Evolutionary conservation across 2,329 filamentous ascomycete species (phyloP).

Genomic region (Mycosphaerelloides madeirae): DNA sequence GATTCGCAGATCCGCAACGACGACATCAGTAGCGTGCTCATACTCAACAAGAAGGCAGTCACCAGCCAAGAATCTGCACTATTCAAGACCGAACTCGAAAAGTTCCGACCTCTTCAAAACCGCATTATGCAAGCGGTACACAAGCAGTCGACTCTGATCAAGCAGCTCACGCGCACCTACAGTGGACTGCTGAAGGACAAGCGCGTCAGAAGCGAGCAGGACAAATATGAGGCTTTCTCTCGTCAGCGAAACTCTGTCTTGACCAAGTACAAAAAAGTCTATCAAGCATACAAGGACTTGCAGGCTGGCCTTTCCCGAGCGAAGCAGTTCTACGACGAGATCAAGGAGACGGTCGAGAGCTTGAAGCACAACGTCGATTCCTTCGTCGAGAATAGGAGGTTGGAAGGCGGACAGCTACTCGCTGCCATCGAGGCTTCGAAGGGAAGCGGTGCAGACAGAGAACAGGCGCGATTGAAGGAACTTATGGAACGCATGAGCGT

Average conservation of each 20-base stretch:
- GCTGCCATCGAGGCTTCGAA: constrained; percentile 80
- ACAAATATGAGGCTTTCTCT: constrained; percentile 85
- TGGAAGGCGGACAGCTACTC: constrained; percentile 85
- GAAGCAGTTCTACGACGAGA: constrained; percentile 90
- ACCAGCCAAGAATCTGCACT: constrained; percentile 86
- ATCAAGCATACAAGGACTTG: constrained; percentile 88
- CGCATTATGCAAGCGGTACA: constrained; percentile 88
- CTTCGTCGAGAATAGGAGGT: constrained; percentile 89
- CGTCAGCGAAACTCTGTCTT: constrained; percentile 76
- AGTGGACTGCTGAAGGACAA: constrained; percentile 88
- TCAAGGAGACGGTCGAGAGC: constrained; percentile 41
- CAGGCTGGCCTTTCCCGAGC: constrained; percentile 80
- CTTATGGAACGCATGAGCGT: constrained; percentile 96
- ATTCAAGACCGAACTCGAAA: constrained; percentile 95
- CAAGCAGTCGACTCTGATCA: constrained; percentile 90
- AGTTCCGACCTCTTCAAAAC: constrained; percentile 89
- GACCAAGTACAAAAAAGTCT: constrained; percentile 82
- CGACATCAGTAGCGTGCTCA: constrained; percentile 94
- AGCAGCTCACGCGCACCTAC: constrained; percentile 84
- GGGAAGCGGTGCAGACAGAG: constrained; percentile 66
- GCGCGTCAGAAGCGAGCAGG: constrained; percentile 87
- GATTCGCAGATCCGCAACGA: constrained; percentile 75
- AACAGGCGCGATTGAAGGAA: constrained; percentile 77
- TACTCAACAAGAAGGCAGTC: constrained; percentile 95
- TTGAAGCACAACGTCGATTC: constrained; percentile 61